These are phyloP conservation scores for Fragaria nilgerrensis DNA, from an alignment of 306 rosid species.

Conservation along the genomic window DNA sequence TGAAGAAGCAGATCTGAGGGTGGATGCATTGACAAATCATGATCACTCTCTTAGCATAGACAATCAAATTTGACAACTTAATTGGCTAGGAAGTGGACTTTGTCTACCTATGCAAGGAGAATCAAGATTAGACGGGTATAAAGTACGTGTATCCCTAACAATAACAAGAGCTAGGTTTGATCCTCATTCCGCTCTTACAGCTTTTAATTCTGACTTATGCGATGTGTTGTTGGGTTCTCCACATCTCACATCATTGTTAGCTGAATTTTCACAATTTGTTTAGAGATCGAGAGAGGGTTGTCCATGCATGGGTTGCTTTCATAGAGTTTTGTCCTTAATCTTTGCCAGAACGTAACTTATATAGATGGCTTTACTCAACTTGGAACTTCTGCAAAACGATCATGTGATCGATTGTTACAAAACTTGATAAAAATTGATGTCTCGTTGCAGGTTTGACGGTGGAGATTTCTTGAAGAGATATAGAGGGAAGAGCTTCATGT, in stretches of 20 bases:
- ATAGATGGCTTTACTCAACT: neutral
- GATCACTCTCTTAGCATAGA: no score
- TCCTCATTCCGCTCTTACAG: no score
- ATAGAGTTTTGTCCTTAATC: neutral
- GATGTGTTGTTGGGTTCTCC: neutral
- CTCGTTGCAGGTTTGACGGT: slow-evolving; percentile 41
- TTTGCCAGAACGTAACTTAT: neutral
- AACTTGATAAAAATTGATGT: neutral
- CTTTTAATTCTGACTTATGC: no score
- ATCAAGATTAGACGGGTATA: no score
- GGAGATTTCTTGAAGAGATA: slow-evolving; percentile 41
- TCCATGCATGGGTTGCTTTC: neutral
- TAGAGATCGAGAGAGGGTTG: neutral
- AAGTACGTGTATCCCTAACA: no score
- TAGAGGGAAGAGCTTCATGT: slow-evolving; percentile 45
- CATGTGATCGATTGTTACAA: neutral
- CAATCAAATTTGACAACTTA: no score
- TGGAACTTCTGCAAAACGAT: neutral
- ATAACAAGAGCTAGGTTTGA: no score
- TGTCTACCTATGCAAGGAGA: no score
- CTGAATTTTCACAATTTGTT: neutral
- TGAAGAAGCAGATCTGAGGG: no score
- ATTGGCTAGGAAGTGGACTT: no score
- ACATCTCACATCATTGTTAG: neutral
- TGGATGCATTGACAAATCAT: no score